Evolutionary conservation across 164 flowering plant genomes (phyloP).

Genomic region (Nymphaea thermarum): DNA sequence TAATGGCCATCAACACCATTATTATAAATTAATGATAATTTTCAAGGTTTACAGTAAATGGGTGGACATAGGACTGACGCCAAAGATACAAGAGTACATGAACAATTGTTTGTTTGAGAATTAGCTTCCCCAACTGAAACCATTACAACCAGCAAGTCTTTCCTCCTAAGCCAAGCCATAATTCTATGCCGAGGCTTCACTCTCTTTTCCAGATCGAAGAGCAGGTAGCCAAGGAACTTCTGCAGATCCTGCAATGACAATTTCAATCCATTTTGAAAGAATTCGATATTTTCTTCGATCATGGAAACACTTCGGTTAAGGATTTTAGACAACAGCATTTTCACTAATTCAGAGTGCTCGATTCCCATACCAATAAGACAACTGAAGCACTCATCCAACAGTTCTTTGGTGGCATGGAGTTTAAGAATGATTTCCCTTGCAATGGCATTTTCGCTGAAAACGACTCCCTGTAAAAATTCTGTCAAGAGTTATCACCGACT

Average conservation of each 20-base stretch:
- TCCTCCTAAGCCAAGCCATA: conserved; percentile 42
- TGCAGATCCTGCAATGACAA: conserved; percentile 29
- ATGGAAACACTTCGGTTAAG: conserved; percentile 36
- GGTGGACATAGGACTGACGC: too few species aligned
- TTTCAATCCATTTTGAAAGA: conserved; percentile 32
- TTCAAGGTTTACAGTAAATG: too few species aligned
- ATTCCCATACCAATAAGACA: conserved; percentile 34
- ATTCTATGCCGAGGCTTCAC: conserved; percentile 49
- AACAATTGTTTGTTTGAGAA: too few species aligned
- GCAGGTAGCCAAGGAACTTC: conserved; percentile 41
- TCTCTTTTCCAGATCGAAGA: conserved; percentile 45
- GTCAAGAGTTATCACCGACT: too few species aligned
- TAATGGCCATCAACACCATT: too few species aligned
- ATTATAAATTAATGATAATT: too few species aligned
- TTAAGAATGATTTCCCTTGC: conserved; percentile 27
- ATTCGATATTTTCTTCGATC: conserved; percentile 32
- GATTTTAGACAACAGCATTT: conserved; percentile 29
- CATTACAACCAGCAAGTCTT: conserved; percentile 16
- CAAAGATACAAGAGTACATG: too few species aligned
- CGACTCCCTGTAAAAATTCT: conserved; percentile 44
- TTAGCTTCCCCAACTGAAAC: too few species aligned
- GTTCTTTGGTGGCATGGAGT: conserved; percentile 29
- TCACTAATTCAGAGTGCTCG: conserved; percentile 37
- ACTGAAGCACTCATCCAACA: conserved; percentile 45
- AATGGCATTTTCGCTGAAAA: conserved; percentile 50